Base-by-base conservation (phyloP, 78 protist genomes). In the Mastigamoeba balamuthi region DNA sequence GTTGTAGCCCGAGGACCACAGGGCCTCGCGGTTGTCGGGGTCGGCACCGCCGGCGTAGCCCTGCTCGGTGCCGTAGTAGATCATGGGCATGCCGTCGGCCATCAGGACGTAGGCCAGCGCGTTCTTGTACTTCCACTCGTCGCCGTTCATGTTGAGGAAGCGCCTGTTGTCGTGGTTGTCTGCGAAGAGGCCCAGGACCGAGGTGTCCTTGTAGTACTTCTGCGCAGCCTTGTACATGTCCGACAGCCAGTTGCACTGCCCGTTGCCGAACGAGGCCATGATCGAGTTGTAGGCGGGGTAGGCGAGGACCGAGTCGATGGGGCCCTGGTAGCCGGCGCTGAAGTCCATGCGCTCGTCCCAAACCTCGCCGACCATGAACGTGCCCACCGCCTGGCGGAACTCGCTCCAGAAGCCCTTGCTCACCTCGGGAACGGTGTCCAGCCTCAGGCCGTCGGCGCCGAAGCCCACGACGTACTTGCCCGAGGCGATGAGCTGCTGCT, bases 51-150 rank as follows among this genome's bases (percentile, higher is more conserved):
- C 96, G 30, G 39, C 23, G 78, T 86, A 91, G 30, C 68, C 78
- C 44, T 81, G 92, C 67, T 93, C 97, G 5, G 88, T 84, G 25
- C 97, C 97, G 75, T 93, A 93, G 83, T 93, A 93, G 66, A 88
- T 44, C 44, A 89, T 76, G 4, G 97, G 97, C 4, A 91, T 80
- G 48, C 88, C 88, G n/a, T 66, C 73, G 2, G 81, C 69, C 69
- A 72, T 76, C 17, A 84, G 28, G 3, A 73, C 74, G 37, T 75
- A 89, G 41, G 90, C 71, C 27, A 92, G 64, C 1, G 93, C 96
- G 37, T 72, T 72, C 44, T 78, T 66, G 85, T 81, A 85, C 37
- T 70, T 75, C 8, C 36, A 39, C 10, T 38, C 2, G 64, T 85
- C 91, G 1, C 77, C 0, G 33, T 78, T 77, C 25, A 39, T 53